These are phyloP conservation scores for Pseudogymnoascus sp. DNA, from an alignment of 2,329 filamentous ascomycete genomes.

Conservation along the genomic window DNA sequence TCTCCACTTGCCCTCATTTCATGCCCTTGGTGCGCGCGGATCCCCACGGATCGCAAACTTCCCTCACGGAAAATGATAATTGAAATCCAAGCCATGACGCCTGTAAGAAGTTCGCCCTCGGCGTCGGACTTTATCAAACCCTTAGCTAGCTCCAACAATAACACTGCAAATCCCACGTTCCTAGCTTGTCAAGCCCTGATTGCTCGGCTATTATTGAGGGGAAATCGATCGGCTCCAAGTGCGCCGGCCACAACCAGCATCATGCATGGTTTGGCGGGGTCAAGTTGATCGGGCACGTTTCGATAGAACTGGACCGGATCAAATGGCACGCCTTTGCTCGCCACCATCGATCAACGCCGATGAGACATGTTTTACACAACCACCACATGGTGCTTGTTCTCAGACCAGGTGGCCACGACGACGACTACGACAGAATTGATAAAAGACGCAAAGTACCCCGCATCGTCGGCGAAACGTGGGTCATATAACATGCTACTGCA, in stretches of 20 bases:
- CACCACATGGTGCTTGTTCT: neutral
- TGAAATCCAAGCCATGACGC: conserved; percentile 1
- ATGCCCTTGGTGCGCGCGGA: conserved; percentile 2
- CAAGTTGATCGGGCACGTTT: conserved; percentile 9
- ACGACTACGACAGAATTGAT: neutral
- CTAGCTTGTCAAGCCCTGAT: neutral
- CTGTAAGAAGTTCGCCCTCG: neutral
- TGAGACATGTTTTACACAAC: conserved; percentile 6
- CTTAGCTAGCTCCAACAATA: conserved; percentile 7
- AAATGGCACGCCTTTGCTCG: neutral
- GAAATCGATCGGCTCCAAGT: conserved; percentile 1
- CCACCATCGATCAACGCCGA: conserved; percentile 8
- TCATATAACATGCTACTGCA: neutral
- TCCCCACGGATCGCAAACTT: conserved; percentile 4
- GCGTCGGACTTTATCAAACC: neutral
- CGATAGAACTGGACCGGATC: conserved; percentile 7
- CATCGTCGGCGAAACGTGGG: neutral
- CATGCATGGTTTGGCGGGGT: conserved; percentile 11
- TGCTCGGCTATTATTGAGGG: conserved; percentile 10
- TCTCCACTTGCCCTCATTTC: conserved; percentile 1
- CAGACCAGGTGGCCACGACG: neutral
- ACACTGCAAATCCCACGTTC: conserved; percentile 6
- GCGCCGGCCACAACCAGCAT: neutral
- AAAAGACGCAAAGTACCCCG: neutral
- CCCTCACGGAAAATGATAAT: neutral